A percentile compares a stretch with the other conserved stretches of the same genome.
Evolutionary conservation across 371 early-diverging fungal species (phyloP).

Genomic region (Mortierella sp.): DNA sequence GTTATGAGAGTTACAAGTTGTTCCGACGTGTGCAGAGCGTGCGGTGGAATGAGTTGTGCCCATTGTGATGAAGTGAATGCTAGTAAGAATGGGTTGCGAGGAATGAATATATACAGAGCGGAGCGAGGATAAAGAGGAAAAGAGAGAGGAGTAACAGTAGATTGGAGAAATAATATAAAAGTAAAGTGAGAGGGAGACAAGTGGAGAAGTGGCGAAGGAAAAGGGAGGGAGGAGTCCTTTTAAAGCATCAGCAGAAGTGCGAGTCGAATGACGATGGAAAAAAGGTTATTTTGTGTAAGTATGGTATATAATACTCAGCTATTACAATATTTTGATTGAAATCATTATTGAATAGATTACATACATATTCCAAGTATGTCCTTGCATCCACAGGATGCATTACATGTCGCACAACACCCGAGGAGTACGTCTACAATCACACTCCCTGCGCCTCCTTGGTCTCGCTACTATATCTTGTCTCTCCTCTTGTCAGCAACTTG

Average conservation of each 20-base stretch:
- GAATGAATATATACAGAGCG: neutral
- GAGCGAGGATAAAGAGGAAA: neutral
- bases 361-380: no score
- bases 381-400: no score
- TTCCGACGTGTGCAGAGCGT: constrained; percentile 15
- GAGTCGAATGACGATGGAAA: neutral
- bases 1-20: constrained; percentile 10
- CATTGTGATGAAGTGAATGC: constrained; percentile 14
- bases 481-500: no score
- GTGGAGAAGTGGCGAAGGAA: neutral
- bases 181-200: neutral
- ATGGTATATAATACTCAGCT: no score
- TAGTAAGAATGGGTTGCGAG: neutral
- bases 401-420: no score
- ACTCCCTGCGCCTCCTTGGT: no score
- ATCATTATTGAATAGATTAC: no score
- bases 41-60: constrained; percentile 37
- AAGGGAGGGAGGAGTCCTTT: neutral
- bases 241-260: neutral
- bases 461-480: no score
- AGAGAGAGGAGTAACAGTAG: neutral
- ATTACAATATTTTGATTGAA: no score
- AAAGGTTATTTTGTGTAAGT: no score
- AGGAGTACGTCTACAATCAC: no score
- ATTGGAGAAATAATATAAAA: constrained; percentile 1